Evolutionary conservation across 345 rosid species (phyloP).

Genomic region (Balakata baccata): DNA sequence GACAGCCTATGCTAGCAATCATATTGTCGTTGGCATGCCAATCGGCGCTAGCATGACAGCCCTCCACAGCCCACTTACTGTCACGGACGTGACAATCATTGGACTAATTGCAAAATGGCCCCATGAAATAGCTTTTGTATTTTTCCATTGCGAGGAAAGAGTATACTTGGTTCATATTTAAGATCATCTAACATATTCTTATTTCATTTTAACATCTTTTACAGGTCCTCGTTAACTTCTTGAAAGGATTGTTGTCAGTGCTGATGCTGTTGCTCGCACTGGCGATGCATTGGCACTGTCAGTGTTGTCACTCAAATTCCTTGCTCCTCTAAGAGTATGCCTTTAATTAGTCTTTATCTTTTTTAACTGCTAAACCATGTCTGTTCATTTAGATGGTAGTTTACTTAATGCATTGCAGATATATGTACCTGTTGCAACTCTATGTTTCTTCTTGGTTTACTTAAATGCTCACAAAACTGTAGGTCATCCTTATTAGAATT

Average conservation of each 20-base stretch:
- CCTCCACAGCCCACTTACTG: no score
- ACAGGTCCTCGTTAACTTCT: constrained; percentile 76
- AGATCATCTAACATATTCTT: constrained; percentile 4
- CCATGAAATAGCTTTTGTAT: not conserved
- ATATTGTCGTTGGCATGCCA: no score
- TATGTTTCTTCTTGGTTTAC: not conserved
- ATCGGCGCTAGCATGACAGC: no score
- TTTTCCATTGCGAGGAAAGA: not conserved
- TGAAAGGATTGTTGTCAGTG: constrained; percentile 60
- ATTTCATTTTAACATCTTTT: not conserved
- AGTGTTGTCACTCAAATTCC: constrained; percentile 70
- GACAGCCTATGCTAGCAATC: no score
- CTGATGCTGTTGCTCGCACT: constrained; percentile 68
- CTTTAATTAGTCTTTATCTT: constrained; percentile 10
- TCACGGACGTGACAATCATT: no score
- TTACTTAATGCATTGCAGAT: not conserved
- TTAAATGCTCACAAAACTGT: not conserved
- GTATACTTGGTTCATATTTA: not conserved
- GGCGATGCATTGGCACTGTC: constrained; percentile 68
- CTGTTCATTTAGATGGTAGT: not conserved
- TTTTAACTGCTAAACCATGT: not conserved
- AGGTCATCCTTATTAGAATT: not conserved
- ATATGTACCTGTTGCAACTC: not conserved
- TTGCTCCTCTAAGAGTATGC: constrained; percentile 68
- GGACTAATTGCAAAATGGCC: not conserved